Conservation (phyloP, 2,329 filamentous ascomycete genomes). For the Emmonsiellopsis sp. region DNA sequence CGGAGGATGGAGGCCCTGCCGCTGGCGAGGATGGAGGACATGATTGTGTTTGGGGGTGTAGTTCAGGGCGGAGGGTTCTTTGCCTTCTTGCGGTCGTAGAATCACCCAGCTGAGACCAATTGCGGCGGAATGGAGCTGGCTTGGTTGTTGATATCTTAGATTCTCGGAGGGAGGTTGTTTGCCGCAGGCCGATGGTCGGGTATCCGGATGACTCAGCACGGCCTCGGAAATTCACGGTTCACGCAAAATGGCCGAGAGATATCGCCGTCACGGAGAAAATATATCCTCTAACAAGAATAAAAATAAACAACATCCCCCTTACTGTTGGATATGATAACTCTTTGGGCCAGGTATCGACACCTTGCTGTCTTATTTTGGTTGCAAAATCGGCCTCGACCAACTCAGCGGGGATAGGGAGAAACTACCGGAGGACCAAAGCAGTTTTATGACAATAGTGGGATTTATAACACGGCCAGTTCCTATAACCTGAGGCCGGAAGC, state of each 20-base stretch:
- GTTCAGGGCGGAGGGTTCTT: neutral
- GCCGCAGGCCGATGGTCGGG: neutral
- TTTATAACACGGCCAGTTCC: too few relatives aligned
- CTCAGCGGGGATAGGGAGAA: conserved; percentile 18
- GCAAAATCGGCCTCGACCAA: conserved; percentile 12
- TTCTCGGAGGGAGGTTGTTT: neutral
- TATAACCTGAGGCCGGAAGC: too few relatives aligned
- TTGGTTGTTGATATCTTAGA: neutral
- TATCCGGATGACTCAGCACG: neutral
- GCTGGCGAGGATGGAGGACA: neutral
- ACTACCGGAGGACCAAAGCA: neutral
- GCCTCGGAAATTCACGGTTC: conserved; percentile 3
- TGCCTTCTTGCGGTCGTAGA: neutral
- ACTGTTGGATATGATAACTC: conserved; percentile 8
- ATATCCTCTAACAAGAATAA: neutral
- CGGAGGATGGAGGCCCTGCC: conserved; percentile 29
- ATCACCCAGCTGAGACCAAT: neutral
- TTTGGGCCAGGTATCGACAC: conserved; percentile 19
- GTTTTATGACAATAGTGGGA: neutral
- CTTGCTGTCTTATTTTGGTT: neutral
- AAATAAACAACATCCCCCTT: neutral
- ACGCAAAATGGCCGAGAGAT: neutral
- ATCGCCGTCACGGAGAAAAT: conserved; percentile 15
- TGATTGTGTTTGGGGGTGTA: neutral
- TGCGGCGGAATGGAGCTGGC: neutral